These are phyloP conservation scores for Bruguiera parviflora DNA, from an alignment of 345 rosid genomes.

Conservation along the genomic window DNA sequence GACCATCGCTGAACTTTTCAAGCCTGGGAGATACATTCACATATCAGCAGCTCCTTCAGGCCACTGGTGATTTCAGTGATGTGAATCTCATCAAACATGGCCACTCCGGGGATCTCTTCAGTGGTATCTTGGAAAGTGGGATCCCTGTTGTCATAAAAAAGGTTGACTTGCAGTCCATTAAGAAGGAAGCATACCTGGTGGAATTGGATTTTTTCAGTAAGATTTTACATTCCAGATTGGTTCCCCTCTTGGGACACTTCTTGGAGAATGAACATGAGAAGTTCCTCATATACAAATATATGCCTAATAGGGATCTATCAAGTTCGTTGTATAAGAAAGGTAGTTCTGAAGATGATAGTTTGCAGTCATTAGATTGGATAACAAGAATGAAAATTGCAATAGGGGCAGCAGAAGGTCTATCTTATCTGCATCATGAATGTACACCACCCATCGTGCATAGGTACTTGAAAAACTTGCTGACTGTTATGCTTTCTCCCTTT, in stretches of 20 bases:
- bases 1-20: constrained; percentile 48
- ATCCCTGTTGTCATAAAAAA: constrained; percentile 61
- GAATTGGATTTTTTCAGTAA: constrained; percentile 87
- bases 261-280: constrained; percentile 79
- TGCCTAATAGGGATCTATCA: constrained; percentile 86
- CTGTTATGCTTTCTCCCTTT: background rate
- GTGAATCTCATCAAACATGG: constrained; percentile 79
- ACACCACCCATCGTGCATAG: constrained; percentile 87
- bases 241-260: constrained; percentile 84
- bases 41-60: constrained; percentile 69
- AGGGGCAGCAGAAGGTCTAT: constrained; percentile 90
- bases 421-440: constrained; percentile 91
- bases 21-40: constrained; percentile 70
- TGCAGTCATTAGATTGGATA: constrained; percentile 95
- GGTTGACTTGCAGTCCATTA: constrained; percentile 51
- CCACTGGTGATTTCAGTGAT: constrained; percentile 67
- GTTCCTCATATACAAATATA: constrained; percentile 72
- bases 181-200: constrained; percentile 52
- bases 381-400: constrained; percentile 92
- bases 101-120: constrained; percentile 86
- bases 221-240: constrained; percentile 67
- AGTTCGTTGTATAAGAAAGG: constrained; percentile 68
- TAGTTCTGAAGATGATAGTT: constrained; percentile 55
- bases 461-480: constrained; percentile 31
- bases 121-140: constrained; percentile 64